phyloP scores from a whole-genome alignment of 306 rosid genomes.

The Carpinus fangiana region DNA sequence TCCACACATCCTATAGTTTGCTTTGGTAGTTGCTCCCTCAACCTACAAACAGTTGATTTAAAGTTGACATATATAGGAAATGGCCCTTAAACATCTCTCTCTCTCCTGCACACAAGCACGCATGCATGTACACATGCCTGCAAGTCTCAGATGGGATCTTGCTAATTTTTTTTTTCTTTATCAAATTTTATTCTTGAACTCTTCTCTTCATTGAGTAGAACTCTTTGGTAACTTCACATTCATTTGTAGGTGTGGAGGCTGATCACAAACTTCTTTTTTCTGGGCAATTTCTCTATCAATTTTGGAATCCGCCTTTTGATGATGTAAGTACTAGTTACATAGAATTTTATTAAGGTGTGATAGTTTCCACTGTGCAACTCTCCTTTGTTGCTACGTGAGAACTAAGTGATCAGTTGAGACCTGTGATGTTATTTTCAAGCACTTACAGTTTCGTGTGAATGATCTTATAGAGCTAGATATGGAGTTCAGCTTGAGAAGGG shows the following conservation, averaged over 20 bases:
- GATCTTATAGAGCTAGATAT: constrained; percentile 71
- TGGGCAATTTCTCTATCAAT: constrained; percentile 80
- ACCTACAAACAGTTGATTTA: neutral
- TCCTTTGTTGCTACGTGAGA: neutral
- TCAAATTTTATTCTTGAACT: neutral
- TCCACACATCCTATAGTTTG: neutral
- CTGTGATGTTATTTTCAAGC: constrained; percentile 3
- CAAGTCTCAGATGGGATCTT: neutral
- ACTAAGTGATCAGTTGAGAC: neutral
- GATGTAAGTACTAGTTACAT: constrained; percentile 63
- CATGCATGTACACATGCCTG: neutral
- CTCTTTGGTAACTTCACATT: constrained; percentile 22
- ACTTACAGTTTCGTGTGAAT: constrained; percentile 18
- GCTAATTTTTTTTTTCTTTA: neutral
- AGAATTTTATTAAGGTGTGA: constrained; percentile 4
- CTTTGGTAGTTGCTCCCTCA: neutral
- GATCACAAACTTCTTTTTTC: constrained; percentile 83
- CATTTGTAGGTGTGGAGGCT: constrained; percentile 89
- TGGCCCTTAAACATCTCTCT: neutral
- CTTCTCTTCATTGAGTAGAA: constrained; percentile 4
- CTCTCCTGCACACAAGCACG: neutral
- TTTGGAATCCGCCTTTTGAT: constrained; percentile 87
- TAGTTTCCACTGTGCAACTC: neutral
- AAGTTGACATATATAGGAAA: neutral
- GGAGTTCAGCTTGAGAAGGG: constrained; percentile 97